A percentile compares a stretch with the other conserved stretches of the same genome.
phyloP scores from a whole-genome alignment of 2,329 filamentous ascomycete genomes.

The Cordyceps pruinosa region DNA sequence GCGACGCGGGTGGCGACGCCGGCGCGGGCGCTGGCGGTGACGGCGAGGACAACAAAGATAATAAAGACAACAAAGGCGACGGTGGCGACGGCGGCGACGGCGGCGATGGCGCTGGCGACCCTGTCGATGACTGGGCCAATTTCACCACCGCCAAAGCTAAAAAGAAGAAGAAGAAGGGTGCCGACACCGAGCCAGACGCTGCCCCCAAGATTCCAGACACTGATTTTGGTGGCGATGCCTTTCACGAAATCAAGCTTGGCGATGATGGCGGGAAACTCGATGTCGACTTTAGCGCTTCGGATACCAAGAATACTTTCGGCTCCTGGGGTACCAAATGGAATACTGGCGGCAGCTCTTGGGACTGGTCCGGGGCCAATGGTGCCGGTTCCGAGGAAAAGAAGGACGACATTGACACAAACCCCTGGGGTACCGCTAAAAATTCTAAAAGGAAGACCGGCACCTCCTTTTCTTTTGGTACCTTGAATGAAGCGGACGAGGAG shows the following conservation, averaged over 20 bases:
- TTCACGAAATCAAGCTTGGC: constrained; percentile 61
- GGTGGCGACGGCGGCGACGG: constrained; percentile 19
- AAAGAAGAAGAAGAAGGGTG: constrained; percentile 33
- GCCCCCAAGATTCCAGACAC: constrained; percentile 23
- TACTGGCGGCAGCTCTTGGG: constrained; percentile 43
- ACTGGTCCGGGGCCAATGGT: constrained; percentile 33
- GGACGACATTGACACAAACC: constrained; percentile 36
- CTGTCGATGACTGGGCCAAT: constrained; percentile 27
- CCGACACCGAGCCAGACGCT: constrained; percentile 17
- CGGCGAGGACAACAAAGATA: constrained; percentile 15
- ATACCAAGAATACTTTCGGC: constrained; percentile 42
- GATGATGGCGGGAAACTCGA: constrained; percentile 55
- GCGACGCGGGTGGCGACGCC: constrained; percentile 17
- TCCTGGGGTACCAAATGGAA: constrained; percentile 56
- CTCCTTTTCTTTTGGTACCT: constrained; percentile 40
- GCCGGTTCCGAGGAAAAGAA: constrained; percentile 30
- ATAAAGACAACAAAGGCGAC: constrained; percentile 15
- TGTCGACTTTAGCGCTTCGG: constrained; percentile 44
- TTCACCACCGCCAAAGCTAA: constrained; percentile 27
- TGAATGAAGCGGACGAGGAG: constrained; percentile 35
- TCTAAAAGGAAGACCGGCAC: constrained; percentile 47
- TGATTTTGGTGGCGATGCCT: constrained; percentile 43
- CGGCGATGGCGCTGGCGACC: constrained; percentile 25
- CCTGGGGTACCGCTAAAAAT: constrained; percentile 40
- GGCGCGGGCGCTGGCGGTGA: constrained; percentile 19